These are phyloP conservation scores for Boletellus ananiceps DNA, from an alignment of 768 basidiomycete genomes.

Conservation along the genomic window DNA sequence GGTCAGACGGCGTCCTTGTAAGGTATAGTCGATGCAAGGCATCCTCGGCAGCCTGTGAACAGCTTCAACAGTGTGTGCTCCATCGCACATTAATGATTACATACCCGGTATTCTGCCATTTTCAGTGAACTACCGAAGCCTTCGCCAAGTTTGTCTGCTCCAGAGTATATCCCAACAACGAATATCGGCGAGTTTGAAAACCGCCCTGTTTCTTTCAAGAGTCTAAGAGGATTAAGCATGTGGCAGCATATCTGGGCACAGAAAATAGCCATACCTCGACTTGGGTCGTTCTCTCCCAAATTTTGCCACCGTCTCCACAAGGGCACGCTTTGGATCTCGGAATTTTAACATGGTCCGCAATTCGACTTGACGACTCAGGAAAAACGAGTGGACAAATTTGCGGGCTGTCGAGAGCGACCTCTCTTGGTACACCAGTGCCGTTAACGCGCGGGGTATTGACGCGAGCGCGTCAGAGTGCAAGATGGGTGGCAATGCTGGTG, in stretches of 20 bases:
- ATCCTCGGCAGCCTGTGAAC: conserved; percentile 74
- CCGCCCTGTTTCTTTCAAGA: conserved; percentile 91
- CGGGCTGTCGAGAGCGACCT: conserved; percentile 83
- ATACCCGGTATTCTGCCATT: conserved; percentile 92
- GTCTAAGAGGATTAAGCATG: conserved; percentile 36
- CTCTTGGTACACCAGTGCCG: conserved; percentile 85
- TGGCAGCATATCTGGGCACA: background rate
- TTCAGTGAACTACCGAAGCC: conserved; percentile 88
- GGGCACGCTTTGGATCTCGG: conserved; percentile 72
- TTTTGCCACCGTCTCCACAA: conserved; percentile 67
- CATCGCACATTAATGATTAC: conserved; percentile 15
- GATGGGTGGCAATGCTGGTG: conserved; percentile 45
- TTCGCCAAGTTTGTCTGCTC: conserved; percentile 82
- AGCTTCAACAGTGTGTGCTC: background rate
- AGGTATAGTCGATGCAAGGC: conserved; percentile 79
- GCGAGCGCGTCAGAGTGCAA: conserved; percentile 86
- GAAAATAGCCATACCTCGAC: conserved; percentile 47
- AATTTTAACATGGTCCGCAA: conserved; percentile 76
- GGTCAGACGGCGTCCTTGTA: conserved; percentile 66
- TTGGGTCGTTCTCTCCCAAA: conserved; percentile 62
- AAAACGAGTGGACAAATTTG: conserved; percentile 83
- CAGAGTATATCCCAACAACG: conserved; percentile 93
- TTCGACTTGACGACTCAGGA: conserved; percentile 83
- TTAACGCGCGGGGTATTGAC: conserved; percentile 79
- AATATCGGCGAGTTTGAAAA: conserved; percentile 87